These are phyloP conservation scores for Ceratocystis cubensis DNA, from an alignment of 2,329 filamentous ascomycete species.

Conservation along the genomic window DNA sequence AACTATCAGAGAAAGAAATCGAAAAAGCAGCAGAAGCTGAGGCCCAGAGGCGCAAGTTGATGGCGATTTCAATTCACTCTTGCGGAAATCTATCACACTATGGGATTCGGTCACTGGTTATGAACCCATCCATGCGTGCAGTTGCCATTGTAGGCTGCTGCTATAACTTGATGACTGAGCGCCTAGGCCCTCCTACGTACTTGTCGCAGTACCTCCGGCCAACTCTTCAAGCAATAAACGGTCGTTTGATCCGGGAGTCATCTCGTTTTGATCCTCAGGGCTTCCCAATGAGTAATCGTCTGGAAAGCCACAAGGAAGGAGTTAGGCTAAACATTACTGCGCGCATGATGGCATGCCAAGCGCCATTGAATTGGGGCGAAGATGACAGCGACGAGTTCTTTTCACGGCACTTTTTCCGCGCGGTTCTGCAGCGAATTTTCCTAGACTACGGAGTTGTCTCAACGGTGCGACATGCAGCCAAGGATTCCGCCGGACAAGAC, in stretches of 20 bases:
- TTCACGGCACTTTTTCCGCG: slow-evolving; percentile 82
- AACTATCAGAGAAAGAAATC: slow-evolving; percentile 17
- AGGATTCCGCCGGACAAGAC: slow-evolving; percentile 12
- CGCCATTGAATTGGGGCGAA: slow-evolving; percentile 79
- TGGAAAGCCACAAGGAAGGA: slow-evolving; percentile 50
- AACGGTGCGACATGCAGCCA: slow-evolving; percentile 36
- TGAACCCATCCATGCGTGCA: slow-evolving; percentile 76
- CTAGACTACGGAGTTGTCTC: slow-evolving; percentile 68
- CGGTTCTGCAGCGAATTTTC: slow-evolving; percentile 82
- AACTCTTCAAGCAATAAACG: slow-evolving; percentile 52
- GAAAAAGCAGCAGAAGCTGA: slow-evolving; percentile 23
- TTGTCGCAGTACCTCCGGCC: slow-evolving; percentile 69
- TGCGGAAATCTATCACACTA: slow-evolving; percentile 97
- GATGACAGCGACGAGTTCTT: slow-evolving; percentile 79
- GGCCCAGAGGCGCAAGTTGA: slow-evolving; percentile 35
- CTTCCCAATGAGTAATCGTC: slow-evolving; percentile 75
- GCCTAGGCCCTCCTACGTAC: slow-evolving; percentile 72
- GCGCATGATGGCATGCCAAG: slow-evolving; percentile 96
- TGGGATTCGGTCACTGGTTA: slow-evolving; percentile 69
- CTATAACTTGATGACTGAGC: slow-evolving; percentile 91
- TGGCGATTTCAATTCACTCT: slow-evolving; percentile 92
- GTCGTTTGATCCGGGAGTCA: slow-evolving; percentile 54
- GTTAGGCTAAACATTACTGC: slow-evolving; percentile 89
- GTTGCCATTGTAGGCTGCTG: slow-evolving; percentile 95
- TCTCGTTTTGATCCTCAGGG: slow-evolving; percentile 73